Percentiles rank a stretch among this genome's conserved stretches.
Evolutionary conservation across 2,329 filamentous ascomycete genomes (phyloP).

Genomic region (Trichoderma atrobrunneum): DNA sequence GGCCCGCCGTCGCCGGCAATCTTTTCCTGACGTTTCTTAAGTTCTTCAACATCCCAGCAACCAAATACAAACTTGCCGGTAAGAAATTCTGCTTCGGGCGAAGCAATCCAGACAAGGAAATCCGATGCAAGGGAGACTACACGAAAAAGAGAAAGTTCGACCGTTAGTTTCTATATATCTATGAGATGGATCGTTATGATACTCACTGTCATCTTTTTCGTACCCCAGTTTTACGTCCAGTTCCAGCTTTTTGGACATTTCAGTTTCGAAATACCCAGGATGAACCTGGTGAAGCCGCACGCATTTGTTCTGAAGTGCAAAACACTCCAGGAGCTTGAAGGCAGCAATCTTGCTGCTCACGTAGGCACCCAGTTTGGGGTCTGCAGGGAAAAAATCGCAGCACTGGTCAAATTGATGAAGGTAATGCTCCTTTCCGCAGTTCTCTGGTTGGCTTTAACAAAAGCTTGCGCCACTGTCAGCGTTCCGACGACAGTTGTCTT

Average conservation of each 20-base stretch:
- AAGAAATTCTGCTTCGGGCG: background rate
- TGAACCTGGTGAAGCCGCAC: background rate
- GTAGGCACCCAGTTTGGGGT: background rate
- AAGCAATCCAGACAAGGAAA: background rate
- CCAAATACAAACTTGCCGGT: background rate
- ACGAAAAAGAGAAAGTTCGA: no score
- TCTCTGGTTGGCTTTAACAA: background rate
- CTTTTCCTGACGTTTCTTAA: background rate
- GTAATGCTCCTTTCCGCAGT: background rate
- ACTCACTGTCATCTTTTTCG: slow-evolving; percentile 1
- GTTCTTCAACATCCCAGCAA: background rate
- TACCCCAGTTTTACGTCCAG: background rate
- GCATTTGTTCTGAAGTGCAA: background rate
- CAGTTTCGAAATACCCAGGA: background rate
- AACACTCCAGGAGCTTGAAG: background rate
- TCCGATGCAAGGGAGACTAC: background rate
- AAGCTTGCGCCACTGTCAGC: background rate
- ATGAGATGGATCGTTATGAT: background rate
- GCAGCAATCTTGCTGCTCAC: slow-evolving; percentile 2
- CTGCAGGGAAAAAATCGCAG: no score
- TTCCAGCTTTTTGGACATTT: background rate
- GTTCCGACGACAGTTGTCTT: background rate
- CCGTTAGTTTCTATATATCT: background rate
- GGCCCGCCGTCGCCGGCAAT: background rate
- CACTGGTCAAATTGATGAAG: background rate